These are phyloP conservation scores for Blastomyces percursus DNA, from an alignment of 2,329 filamentous ascomycete species.

Conservation along the genomic window DNA sequence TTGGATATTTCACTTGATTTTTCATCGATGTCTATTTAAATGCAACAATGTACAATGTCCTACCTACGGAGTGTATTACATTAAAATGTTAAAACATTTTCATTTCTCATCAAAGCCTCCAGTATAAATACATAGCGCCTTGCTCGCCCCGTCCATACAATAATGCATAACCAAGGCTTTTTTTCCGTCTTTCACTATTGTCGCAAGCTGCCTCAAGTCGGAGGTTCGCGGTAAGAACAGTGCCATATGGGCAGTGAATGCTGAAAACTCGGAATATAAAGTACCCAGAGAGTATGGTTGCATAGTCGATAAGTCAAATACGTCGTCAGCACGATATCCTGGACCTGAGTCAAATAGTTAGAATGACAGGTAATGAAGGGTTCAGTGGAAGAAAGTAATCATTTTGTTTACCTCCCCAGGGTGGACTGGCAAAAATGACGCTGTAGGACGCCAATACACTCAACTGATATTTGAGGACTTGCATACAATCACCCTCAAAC, in stretches of 20 bases:
- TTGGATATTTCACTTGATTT: background rate
- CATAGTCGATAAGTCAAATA: constrained; percentile 82
- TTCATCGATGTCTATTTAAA: background rate
- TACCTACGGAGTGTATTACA: background rate
- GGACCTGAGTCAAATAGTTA: constrained; percentile 39
- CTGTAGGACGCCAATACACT: constrained; percentile 40
- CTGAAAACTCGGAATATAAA: constrained; percentile 52
- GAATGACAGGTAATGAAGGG: constrained; percentile 1
- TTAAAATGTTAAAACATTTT: background rate
- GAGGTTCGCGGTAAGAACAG: constrained; percentile 81
- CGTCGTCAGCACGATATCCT: constrained; percentile 50
- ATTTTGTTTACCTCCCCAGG: constrained; percentile 54
- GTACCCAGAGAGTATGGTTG: constrained; percentile 65
- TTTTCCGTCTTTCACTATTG: constrained; percentile 34
- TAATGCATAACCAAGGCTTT: constrained; percentile 77
- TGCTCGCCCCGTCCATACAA: constrained; percentile 81
- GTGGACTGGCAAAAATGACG: constrained; percentile 60
- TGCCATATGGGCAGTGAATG: constrained; percentile 45
- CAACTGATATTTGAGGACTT: constrained; percentile 48
- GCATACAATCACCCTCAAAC: constrained; percentile 78
- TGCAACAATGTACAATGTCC: background rate
- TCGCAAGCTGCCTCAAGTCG: constrained; percentile 66
- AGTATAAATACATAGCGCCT: constrained; percentile 54
- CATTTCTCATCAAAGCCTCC: constrained; percentile 27
- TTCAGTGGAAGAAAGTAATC: background rate